Base-by-base conservation (phyloP, 805 yeast genomes). In the Torulaspora quercuum region DNA sequence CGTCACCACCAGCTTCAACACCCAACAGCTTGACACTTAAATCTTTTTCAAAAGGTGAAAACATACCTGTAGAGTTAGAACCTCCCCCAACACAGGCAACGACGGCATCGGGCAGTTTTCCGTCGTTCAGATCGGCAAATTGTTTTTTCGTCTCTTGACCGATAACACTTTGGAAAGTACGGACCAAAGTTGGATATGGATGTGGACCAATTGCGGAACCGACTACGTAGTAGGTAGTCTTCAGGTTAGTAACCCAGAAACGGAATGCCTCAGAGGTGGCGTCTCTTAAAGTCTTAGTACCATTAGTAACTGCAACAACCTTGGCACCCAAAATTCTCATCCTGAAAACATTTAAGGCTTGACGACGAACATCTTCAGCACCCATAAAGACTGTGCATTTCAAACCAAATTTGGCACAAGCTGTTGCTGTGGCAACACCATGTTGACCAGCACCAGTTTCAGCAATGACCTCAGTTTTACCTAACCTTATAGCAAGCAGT, bases 81-180 rank as follows among this genome's bases (percentile, higher is more conserved):
- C 99, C 99, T 57, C 99, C 99, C 55, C 99, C 99, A 33, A 92
- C 98, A 73, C 99, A 92, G 2, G 99, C 99, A 45, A 92, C 96
- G 26, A 92, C 78, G 12, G 89, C 87, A 55, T 92, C 85, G 31
- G 98, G 98, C 47, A 92, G 72, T 53, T 77, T 80, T 25, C 95
- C 95, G 44, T 76, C 68, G 62, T 85, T 87, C 50, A 82, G 67
- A 48, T 75, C 78, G 48, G 75, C 78, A 68, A 89, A 89, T 67
- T 92, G 95, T 62, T 84, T 81, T 65, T 85, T 88, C 29, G 96
- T 85, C 69, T 92, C 99, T 35, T 78, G 72, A 52, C 99, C 99
- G 64, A 92, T 92, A 21, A 92, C 94, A 59, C 89, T 78, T 73
- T 92, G 99, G 87, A 92, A 89, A 11, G 98, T 90, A 69, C 97